Conservation (phyloP, 2,329 filamentous ascomycete genomes). For the Coniochaeta prunicola region DNA sequence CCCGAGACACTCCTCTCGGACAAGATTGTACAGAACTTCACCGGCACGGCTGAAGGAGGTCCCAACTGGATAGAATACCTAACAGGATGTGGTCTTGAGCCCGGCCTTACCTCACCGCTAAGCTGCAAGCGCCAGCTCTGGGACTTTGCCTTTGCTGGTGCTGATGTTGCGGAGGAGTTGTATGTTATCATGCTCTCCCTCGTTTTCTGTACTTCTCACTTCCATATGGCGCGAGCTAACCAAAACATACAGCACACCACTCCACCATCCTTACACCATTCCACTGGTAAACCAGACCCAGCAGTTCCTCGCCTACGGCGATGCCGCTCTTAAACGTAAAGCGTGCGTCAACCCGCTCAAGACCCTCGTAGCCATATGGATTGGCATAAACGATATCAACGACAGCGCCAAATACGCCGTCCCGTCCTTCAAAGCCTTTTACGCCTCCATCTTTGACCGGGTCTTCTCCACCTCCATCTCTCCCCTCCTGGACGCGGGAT, state of each 20-base stretch:
- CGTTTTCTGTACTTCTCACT: rapidly evolving
- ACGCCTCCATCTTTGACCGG: background rate
- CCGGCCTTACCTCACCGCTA: constrained; percentile 32
- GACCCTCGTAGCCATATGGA: constrained; percentile 43
- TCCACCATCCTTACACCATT: constrained; percentile 43
- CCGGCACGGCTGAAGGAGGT: constrained; percentile 41
- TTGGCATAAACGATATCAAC: constrained; percentile 49
- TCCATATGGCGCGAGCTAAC: background rate
- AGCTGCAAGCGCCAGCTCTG: constrained; percentile 40
- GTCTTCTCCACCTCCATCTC: constrained; percentile 22
- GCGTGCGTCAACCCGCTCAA: constrained; percentile 22
- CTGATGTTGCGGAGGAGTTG: constrained; percentile 35
- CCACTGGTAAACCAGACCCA: constrained; percentile 41
- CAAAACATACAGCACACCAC: constrained; percentile 24
- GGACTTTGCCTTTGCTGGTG: constrained; percentile 49
- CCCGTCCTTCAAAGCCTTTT: constrained; percentile 22
- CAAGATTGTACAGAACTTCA: constrained; percentile 45
- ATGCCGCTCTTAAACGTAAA: constrained; percentile 26
- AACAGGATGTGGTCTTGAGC: constrained; percentile 39
- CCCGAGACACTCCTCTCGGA: constrained; percentile 33
- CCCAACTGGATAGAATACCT: constrained; percentile 49
- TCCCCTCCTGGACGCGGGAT: constrained; percentile 32
- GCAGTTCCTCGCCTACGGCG: constrained; percentile 37
- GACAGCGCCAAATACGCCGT: constrained; percentile 36
- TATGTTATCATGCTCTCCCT: constrained; percentile 7